phyloP scores from a whole-genome alignment of 2,329 filamentous ascomycete genomes.

The Didymella keratinophila region DNA sequence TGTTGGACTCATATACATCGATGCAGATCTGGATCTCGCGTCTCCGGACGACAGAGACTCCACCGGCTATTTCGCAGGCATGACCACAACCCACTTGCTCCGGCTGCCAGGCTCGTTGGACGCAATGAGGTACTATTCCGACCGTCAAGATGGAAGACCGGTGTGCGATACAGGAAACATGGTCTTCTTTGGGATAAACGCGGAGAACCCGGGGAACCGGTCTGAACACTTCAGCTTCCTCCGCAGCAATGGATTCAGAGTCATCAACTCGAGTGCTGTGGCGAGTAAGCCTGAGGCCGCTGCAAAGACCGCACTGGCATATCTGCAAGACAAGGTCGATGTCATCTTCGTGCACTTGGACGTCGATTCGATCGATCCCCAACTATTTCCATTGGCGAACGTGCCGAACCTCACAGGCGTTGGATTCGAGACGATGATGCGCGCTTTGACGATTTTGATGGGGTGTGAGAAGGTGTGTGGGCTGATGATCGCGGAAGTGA shows the following conservation, averaged over 20 bases:
- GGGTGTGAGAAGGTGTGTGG: neutral
- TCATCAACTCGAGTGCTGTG: neutral
- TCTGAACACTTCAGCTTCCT: neutral
- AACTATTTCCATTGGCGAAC: neutral
- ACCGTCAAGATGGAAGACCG: neutral
- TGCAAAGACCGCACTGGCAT: neutral
- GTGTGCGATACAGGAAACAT: neutral
- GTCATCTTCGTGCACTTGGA: neutral
- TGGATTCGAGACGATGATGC: neutral
- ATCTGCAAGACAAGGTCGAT: neutral
- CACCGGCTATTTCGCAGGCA: neutral
- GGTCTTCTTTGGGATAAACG: neutral
- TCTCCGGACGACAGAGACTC: neutral
- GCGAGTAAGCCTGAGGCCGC: neutral
- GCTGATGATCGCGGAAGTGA: neutral
- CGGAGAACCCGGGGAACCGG: neutral
- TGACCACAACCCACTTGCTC: neutral
- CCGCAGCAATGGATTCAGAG: neutral
- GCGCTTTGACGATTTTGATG: neutral
- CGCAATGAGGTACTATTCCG: neutral
- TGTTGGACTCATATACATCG: neutral
- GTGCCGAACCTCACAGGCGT: neutral
- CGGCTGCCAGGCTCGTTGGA: neutral
- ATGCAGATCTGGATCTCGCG: neutral
- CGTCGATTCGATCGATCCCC: neutral